Conservation (phyloP, 177 flowering plant genomes). For the Vitis hybrid region DNA sequence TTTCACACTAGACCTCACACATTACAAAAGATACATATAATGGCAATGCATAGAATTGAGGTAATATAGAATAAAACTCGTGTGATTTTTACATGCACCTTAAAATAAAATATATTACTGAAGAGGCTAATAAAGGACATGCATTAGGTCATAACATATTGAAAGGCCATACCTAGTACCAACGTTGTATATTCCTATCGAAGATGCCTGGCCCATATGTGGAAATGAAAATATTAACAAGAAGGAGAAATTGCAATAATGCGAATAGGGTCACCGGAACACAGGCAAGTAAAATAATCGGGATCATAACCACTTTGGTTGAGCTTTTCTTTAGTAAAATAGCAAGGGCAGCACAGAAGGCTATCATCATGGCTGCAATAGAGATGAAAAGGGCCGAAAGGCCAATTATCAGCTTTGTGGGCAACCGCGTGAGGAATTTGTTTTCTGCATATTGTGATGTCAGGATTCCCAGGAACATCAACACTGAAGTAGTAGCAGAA, state of each 20-base stretch:
- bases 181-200: conserved; percentile 4
- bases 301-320: background rate
- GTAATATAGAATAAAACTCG: no score
- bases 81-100: no score
- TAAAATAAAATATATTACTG: no score
- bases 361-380: conserved; percentile 14
- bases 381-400: conserved; percentile 10
- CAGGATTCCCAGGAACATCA: conserved; percentile 16
- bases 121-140: no score
- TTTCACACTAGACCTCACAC: no score
- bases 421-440: conserved; percentile 16
- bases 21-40: no score
- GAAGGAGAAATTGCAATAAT: conserved; percentile 10
- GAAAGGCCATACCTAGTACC: no score
- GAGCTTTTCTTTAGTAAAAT: background rate
- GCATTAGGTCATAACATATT: no score
- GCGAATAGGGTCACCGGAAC: conserved; percentile 10
- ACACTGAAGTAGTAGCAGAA: conserved; percentile 5
- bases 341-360: conserved; percentile 7
- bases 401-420: conserved; percentile 16
- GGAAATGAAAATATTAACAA: conserved; percentile 15
- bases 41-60: no score
- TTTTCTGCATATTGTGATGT: conserved; percentile 23
- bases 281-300: background rate
- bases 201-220: conserved; percentile 26